A percentile compares a stretch with the other conserved stretches of the same genome.
These are phyloP conservation scores for Kuraishia floccosa DNA, from an alignment of 805 yeast species.

Conservation along the genomic window DNA sequence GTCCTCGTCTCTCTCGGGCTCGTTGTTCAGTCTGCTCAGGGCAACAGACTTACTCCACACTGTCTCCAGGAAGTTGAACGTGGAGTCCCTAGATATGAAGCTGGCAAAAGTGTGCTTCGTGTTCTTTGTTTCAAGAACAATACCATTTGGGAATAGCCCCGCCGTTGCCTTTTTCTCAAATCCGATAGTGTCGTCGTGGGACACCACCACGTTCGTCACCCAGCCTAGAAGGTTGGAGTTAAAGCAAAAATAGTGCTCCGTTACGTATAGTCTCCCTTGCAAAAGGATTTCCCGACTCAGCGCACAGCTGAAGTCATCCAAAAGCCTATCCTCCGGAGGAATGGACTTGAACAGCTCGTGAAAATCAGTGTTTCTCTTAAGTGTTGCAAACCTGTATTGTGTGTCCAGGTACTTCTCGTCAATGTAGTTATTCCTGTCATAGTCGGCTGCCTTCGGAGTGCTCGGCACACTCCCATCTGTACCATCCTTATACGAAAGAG, in stretches of 20 bases:
- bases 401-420: constrained; percentile 51
- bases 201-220: constrained; percentile 72
- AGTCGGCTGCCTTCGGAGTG: constrained; percentile 6
- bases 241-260: constrained; percentile 74
- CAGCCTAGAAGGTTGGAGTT: constrained; percentile 83
- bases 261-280: constrained; percentile 79
- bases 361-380: constrained; percentile 60
- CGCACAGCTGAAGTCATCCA: constrained; percentile 90
- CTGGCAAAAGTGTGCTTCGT: constrained; percentile 76
- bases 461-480: constrained; percentile 1
- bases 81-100: constrained; percentile 70
- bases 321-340: constrained; percentile 55
- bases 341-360: constrained; percentile 63
- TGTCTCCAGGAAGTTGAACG: constrained; percentile 56
- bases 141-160: constrained; percentile 87
- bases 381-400: constrained; percentile 50
- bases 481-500: constrained; percentile 1
- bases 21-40: constrained; percentile 15
- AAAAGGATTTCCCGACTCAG: constrained; percentile 73
- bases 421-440: constrained; percentile 35
- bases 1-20: constrained; percentile 10
- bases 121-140: constrained; percentile 45
- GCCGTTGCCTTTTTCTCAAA: constrained; percentile 81
- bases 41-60: constrained; percentile 47
- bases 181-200: constrained; percentile 55